A percentile compares a stretch with the other conserved stretches of the same genome.
phyloP scores from a whole-genome alignment of 768 basidiomycete genomes.

The Boletellus ananas region DNA sequence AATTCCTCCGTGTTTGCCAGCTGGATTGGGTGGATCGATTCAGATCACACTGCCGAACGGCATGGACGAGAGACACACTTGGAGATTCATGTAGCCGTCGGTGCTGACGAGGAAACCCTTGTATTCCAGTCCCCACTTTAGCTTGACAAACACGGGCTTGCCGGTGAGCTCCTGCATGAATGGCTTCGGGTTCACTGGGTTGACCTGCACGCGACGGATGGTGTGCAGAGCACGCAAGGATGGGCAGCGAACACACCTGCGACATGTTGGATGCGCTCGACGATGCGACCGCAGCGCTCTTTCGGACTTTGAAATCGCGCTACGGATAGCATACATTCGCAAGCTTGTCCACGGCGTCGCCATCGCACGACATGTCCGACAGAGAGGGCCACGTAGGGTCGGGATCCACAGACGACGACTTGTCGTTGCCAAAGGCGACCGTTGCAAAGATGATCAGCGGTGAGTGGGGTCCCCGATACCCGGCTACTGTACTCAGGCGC shows the following conservation, averaged over 20 bases:
- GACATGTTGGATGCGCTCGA: conserved; percentile 7
- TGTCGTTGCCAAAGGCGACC: conserved; percentile 94
- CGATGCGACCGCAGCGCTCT: too few relatives aligned
- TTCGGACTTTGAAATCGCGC: conserved; percentile 40
- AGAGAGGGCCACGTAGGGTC: conserved; percentile 70
- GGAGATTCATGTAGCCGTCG: conserved; percentile 99
- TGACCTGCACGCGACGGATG: conserved; percentile 48
- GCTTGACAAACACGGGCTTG: conserved; percentile 88
- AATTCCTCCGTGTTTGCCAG: conserved; percentile 99
- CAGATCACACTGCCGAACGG: background rate
- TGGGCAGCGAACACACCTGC: conserved; percentile 5
- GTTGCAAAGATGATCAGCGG: conserved; percentile 96
- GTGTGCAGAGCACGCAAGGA: background rate
- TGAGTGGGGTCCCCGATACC: conserved; percentile 28
- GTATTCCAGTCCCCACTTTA: conserved; percentile 99
- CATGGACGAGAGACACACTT: conserved; percentile 46
- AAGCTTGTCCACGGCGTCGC: conserved; percentile 1
- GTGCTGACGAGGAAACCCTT: conserved; percentile 99
- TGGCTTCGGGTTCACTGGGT: conserved; percentile 97
- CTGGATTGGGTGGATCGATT: conserved; percentile 53
- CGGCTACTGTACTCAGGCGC: conserved; percentile 6
- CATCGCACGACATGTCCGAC: conserved; percentile 70
- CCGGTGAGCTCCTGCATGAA: conserved; percentile 98
- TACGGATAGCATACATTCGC: conserved; percentile 1
- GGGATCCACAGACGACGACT: conserved; percentile 80